phyloP scores from a whole-genome alignment of 2,329 filamentous ascomycete genomes.

The Leptodontidium sp. region DNA sequence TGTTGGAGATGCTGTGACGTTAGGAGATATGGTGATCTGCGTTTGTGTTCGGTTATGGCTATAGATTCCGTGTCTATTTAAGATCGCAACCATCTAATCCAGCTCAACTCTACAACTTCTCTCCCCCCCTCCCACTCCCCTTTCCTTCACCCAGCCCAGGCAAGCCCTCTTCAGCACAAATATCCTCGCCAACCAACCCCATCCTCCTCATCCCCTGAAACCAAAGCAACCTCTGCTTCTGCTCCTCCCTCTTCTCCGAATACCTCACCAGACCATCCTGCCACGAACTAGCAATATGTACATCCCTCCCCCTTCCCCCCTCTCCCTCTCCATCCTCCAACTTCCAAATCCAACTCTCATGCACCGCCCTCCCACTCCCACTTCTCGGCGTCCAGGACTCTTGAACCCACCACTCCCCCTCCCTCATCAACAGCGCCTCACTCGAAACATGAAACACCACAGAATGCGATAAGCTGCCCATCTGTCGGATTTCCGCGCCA shows the following conservation, averaged over 20 bases:
- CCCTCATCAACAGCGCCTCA: constrained; percentile 49
- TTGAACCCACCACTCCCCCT: constrained; percentile 55
- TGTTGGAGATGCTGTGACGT: too few species aligned
- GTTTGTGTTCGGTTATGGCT: too few species aligned
- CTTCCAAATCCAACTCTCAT: constrained; percentile 56
- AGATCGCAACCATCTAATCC: background rate
- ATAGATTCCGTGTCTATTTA: too few species aligned
- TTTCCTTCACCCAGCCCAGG: background rate
- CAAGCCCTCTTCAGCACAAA: background rate
- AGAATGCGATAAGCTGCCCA: constrained; percentile 57
- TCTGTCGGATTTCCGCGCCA: constrained; percentile 49
- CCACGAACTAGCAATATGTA: constrained; percentile 55
- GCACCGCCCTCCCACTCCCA: constrained; percentile 54
- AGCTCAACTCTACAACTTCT: constrained; percentile 18
- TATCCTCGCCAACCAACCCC: constrained; percentile 3
- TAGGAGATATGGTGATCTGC: too few species aligned
- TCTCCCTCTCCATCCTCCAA: background rate
- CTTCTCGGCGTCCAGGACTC: constrained; percentile 56
- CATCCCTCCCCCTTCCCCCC: constrained; percentile 42
- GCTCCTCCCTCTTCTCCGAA: constrained; percentile 21
- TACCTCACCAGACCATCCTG: constrained; percentile 57
- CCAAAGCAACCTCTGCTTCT: constrained; percentile 26
- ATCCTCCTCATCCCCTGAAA: constrained; percentile 23
- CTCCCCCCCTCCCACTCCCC: background rate
- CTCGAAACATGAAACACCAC: constrained; percentile 56